Conservation (phyloP, 345 rosid genomes). For the Eutrema yunnanense region DNA sequence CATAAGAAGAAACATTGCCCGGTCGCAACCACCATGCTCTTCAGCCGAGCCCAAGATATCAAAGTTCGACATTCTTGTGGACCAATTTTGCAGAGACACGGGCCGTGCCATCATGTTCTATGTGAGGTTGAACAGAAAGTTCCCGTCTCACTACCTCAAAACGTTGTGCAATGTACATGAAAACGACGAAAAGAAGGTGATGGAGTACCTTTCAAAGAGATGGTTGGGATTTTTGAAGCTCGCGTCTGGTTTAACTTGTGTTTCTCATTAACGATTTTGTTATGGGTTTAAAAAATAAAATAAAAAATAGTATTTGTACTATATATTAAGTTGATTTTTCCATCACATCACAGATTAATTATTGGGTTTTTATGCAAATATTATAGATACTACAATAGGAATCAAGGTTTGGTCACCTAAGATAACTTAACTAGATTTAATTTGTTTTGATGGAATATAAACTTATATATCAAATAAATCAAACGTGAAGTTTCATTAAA, state of each 20-base stretch:
- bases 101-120: not conserved
- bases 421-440: not conserved
- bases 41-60: not conserved
- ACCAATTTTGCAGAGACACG: not conserved
- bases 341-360: not conserved
- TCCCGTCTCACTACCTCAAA: not conserved
- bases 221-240: not conserved
- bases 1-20: conserved; percentile 6
- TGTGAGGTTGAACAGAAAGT: not conserved
- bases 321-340: not conserved
- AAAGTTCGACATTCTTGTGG: not conserved
- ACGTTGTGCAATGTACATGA: conserved; percentile 18
- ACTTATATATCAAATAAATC: no score
- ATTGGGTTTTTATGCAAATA: not conserved
- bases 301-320: not conserved
- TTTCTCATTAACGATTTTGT: not conserved
- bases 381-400: not conserved
- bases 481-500: no score
- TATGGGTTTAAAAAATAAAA: not conserved
- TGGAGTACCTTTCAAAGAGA: not conserved
- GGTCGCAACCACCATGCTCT: not conserved
- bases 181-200: conserved; percentile 6
- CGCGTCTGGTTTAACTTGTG: not conserved
- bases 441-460: not conserved
- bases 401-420: not conserved